A percentile compares a stretch with the other conserved stretches of the same genome.
These are phyloP conservation scores for Rhododendron simsii DNA, from an alignment of 148 eudicot genomes.

Conservation along the genomic window DNA sequence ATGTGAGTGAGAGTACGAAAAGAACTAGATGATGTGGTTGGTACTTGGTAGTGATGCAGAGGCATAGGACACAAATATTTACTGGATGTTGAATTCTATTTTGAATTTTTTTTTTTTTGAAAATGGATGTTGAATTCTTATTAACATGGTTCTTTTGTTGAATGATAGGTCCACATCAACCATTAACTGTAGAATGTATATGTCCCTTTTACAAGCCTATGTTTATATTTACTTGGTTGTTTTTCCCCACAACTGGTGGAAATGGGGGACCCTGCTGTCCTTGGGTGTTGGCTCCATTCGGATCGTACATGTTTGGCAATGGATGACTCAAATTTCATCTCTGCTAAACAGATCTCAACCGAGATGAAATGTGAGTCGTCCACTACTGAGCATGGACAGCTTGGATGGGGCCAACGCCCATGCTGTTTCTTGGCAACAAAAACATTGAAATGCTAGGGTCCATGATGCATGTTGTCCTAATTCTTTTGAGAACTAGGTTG, in stretches of 20 bases:
- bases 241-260: neutral
- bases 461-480: neutral
- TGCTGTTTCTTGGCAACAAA: neutral
- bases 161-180: neutral
- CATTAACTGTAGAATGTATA: neutral
- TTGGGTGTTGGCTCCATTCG: no score
- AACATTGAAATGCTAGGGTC: neutral
- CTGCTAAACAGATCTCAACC: no score
- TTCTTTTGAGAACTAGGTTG: neutral
- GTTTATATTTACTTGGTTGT: neutral
- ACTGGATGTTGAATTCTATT: neutral
- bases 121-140: neutral
- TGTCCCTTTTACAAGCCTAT: neutral
- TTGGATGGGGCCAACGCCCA: no score
- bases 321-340: no score
- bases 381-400: no score
- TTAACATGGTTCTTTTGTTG: neutral
- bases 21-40: neutral
- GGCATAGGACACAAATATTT: neutral
- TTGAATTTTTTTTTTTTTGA: no score
- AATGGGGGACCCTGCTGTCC: no score
- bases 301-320: no score
- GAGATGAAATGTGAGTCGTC: no score
- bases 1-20: neutral
- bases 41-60: neutral